Evolutionary conservation across 306 rosid species (phyloP), one percentile per base, ranked within the genome.

Genomic region (Elaeagnus macrophylla): DNA sequence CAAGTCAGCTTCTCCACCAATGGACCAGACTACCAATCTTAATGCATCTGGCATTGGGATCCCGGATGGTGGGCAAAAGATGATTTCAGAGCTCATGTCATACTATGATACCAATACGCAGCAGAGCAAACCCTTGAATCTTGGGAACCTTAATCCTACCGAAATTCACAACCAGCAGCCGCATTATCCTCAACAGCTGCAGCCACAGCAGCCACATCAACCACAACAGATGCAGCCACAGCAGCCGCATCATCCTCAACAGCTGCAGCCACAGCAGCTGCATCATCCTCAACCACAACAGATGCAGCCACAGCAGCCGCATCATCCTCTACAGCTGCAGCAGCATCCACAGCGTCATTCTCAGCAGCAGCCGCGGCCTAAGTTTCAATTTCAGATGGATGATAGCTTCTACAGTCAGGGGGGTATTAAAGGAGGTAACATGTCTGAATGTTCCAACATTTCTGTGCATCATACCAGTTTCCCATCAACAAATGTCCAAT

Each of bases 1-100:
- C 6, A 67, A 70, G 65, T 66, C 83, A 13, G 57, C 59, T 48
- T 32, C 53, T 13, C 67, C 66, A 40, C 51, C 66, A 0, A 13
- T 60, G 49, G 51, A 32, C 67, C 72, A 18, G 42, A 17, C 69
- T 32, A 50, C 57, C 46, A 53, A 67, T 17, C 46, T 46, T 16
- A 42, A 52, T 39, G 73, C 56, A n/a, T 54, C 75, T 1, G 73
- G 73, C 10, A 62, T 61, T 7, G 76, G 68, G 11, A 70, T 75
- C 50, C 73, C 81, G 0, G 84, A 79, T 19, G 76, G 75, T 50
- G 84, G 76, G 16, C 81, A 71, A 69, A 75, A 79, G 59, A 68
- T 65, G 76, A 79, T 79, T 17, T 57, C 78, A 0, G 76, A 79
- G 6, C 78, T 79, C 25, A 63, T 79, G 76, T 67, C 75, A 36